phyloP scores from a whole-genome alignment of 2,329 filamentous ascomycete species.

The Shiraia bambusicola region DNA sequence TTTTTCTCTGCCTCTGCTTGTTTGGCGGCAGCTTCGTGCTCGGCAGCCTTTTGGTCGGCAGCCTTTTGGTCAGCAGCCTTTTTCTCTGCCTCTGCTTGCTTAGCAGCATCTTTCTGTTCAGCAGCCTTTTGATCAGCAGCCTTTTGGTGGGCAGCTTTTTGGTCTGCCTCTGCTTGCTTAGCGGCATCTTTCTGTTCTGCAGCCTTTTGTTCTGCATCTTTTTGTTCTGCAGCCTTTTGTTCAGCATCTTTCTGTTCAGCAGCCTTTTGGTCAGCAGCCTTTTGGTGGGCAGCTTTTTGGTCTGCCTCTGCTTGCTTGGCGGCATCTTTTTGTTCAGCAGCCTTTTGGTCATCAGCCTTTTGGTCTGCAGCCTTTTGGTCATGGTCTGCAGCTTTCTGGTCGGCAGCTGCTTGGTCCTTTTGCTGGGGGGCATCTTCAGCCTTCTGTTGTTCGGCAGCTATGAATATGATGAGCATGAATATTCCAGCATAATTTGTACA shows the following conservation, averaged over 20 bases:
- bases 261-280: conserved; percentile 1
- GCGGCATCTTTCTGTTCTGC: conserved; percentile 4
- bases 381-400: conserved; percentile 1
- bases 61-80: conserved; percentile 3
- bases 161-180: not conserved
- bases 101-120: conserved; percentile 4
- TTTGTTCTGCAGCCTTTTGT: conserved; percentile 1
- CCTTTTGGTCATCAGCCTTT: not conserved
- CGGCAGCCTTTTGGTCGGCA: conserved; percentile 3
- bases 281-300: not conserved
- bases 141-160: not conserved
- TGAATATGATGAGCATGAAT: too few relatives aligned
- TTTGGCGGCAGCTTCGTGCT: conserved; percentile 1
- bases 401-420: conserved; percentile 3
- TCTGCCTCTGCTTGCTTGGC: not conserved
- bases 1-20: conserved; percentile 2
- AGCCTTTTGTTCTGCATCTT: conserved; percentile 3
- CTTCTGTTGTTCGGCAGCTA: not conserved
- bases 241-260: conserved; percentile 1
- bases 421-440: conserved; percentile 1
- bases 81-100: not conserved
- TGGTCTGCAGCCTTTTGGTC: not conserved
- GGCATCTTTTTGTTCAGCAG: conserved; percentile 8
- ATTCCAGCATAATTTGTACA: not conserved
- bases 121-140: conserved; percentile 2